Evolutionary conservation across 2,329 filamentous ascomycete species (phyloP).

Genomic region (Trichophyton benhamiae): DNA sequence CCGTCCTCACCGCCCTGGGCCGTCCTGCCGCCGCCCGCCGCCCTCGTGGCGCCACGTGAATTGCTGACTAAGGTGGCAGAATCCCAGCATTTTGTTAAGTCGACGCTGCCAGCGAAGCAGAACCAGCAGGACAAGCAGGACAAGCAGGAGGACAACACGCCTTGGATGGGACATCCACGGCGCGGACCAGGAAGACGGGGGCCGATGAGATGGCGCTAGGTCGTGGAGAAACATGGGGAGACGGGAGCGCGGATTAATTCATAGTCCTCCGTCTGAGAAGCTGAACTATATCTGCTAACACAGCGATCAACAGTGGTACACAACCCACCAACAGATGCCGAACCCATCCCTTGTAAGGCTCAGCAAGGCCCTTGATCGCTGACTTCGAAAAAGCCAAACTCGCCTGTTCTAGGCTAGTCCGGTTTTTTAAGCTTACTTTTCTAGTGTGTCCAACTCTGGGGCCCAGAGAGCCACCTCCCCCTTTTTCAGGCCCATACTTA

Average conservation of each 20-base stretch:
- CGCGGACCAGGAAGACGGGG: too few species aligned
- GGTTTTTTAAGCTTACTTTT: not conserved
- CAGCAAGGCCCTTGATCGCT: not conserved
- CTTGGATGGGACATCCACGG: too few species aligned
- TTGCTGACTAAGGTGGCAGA: not conserved
- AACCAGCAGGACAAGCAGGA: too few species aligned
- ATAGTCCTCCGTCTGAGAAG: too few species aligned
- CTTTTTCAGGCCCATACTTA: not conserved
- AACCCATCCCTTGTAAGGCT: not conserved
- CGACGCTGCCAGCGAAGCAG: too few species aligned
- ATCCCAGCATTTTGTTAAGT: not conserved
- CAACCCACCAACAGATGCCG: not conserved
- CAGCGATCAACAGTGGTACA: not conserved
- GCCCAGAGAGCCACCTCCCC: not conserved
- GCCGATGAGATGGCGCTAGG: too few species aligned
- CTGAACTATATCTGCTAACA: not conserved
- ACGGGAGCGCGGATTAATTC: too few species aligned
- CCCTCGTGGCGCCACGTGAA: slow-evolving; percentile 3
- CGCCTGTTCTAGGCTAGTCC: not conserved
- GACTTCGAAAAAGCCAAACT: not conserved
- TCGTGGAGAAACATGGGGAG: too few species aligned
- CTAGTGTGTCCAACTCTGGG: not conserved
- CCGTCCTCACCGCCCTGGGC: not conserved
- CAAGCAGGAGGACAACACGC: too few species aligned
- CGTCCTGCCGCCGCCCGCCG: not conserved